phyloP scores from a whole-genome alignment of 495 filamentous ascomycete species.

The Aspergillus egyptiacus region DNA sequence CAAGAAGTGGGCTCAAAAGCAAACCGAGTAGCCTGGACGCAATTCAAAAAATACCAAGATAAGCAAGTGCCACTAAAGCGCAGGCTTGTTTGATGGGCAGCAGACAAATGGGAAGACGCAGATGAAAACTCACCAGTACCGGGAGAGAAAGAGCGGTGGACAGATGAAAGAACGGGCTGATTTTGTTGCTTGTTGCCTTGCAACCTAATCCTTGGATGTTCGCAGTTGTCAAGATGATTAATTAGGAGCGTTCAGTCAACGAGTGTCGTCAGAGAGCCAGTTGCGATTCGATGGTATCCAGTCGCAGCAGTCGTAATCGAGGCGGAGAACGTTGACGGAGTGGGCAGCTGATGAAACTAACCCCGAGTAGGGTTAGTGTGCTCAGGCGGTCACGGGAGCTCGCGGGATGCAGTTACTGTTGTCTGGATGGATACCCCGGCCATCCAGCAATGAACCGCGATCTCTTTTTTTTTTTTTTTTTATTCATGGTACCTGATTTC shows the following conservation, averaged over 20 bases:
- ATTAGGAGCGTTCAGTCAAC: not conserved
- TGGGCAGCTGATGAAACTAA: conserved; percentile 17
- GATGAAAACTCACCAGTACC: conserved; percentile 18
- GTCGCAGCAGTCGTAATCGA: conserved; percentile 16
- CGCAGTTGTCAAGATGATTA: conserved; percentile 1
- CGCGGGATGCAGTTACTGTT: not conserved
- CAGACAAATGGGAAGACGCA: conserved; percentile 15
- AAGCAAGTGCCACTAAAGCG: conserved; percentile 11
- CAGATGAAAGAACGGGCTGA: conserved; percentile 1
- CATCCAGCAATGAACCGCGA: not conserved
- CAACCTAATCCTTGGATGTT: conserved; percentile 9
- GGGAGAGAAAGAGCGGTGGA: conserved; percentile 21
- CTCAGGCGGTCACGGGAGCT: conserved; percentile 28
- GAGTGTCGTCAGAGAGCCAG: conserved; percentile 17
- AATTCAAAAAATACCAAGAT: conserved; percentile 17
- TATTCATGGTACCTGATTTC: not conserved
- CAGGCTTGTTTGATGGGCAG: conserved; percentile 12
- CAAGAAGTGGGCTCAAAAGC: conserved; percentile 13
- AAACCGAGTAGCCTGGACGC: conserved; percentile 19
- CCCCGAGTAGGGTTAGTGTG: conserved; percentile 27
- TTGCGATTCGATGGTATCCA: conserved; percentile 16
- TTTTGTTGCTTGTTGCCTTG: conserved; percentile 7
- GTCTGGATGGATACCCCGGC: not conserved
- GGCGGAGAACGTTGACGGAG: conserved; percentile 32
- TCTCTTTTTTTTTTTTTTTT: too few relatives aligned